These are phyloP conservation scores for Microsporum ferrugineum DNA, from an alignment of 2,329 filamentous ascomycete species.

Conservation along the genomic window DNA sequence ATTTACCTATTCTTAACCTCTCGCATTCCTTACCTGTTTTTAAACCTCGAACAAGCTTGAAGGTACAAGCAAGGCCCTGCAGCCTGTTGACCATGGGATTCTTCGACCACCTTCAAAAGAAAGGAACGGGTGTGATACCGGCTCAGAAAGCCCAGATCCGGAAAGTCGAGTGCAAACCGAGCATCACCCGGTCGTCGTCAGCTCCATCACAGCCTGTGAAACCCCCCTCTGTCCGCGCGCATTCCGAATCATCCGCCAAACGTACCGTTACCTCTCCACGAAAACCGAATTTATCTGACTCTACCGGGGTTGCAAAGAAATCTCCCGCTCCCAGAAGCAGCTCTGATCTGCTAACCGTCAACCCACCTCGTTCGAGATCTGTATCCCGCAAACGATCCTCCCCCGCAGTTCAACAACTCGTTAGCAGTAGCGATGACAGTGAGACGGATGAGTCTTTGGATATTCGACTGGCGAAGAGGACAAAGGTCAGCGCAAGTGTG, in stretches of 20 bases:
- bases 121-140: constrained; percentile 32
- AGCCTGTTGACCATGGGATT: constrained; percentile 27
- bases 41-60: background rate
- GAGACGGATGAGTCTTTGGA: constrained; percentile 29
- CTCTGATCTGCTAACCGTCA: background rate
- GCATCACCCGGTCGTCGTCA: constrained; percentile 20
- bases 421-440: constrained; percentile 31
- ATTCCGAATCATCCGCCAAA: constrained; percentile 2
- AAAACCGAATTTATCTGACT: background rate
- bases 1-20: background rate
- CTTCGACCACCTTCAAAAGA: constrained; percentile 37
- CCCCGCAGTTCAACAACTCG: constrained; percentile 25
- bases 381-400: constrained; percentile 29
- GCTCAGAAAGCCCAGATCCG: constrained; percentile 33
- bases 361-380: constrained; percentile 9
- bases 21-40: background rate
- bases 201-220: constrained; percentile 14
- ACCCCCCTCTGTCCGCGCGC: constrained; percentile 13
- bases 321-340: background rate
- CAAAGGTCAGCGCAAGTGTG: constrained; percentile 29
- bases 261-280: background rate
- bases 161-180: constrained; percentile 30
- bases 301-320: background rate
- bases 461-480: constrained; percentile 34
- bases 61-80: background rate